Percentiles rank a stretch among this genome's conserved stretches.
Evolutionary conservation across 345 rosid species (phyloP).

Genomic region (Lagerstroemia speciosa): DNA sequence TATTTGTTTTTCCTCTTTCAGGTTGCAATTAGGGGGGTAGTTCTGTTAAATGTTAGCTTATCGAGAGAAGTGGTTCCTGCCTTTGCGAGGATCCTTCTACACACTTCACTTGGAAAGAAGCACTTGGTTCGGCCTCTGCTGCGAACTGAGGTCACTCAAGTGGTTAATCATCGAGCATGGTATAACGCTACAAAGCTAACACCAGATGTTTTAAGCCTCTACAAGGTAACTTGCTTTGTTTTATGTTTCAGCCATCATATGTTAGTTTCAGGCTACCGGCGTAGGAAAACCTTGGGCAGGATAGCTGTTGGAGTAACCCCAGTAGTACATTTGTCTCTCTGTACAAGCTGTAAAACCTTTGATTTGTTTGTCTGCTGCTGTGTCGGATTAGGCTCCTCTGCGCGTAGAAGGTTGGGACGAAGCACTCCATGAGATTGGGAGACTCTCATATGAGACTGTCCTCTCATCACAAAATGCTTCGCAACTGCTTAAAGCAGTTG

Average conservation of each 20-base stretch:
- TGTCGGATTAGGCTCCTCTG: constrained; percentile 54
- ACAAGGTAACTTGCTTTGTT: constrained; percentile 46
- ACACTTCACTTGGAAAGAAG: constrained; percentile 86
- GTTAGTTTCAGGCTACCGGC: neutral
- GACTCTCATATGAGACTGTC: constrained; percentile 75
- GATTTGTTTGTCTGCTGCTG: neutral
- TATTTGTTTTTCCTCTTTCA: constrained; percentile 18
- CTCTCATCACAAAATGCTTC: constrained; percentile 48
- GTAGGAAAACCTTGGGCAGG: neutral
- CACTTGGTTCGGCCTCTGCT: constrained; percentile 84
- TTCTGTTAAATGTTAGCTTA: constrained; percentile 70
- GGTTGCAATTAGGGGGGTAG: constrained; percentile 56
- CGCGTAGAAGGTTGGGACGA: constrained; percentile 94
- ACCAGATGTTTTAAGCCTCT: constrained; percentile 68
- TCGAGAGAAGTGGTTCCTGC: constrained; percentile 91
- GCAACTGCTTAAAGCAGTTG: constrained; percentile 55
- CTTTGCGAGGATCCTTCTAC: constrained; percentile 80
- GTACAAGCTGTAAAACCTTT: neutral
- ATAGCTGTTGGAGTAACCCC: neutral
- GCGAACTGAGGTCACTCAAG: constrained; percentile 84
- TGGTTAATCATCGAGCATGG: constrained; percentile 94
- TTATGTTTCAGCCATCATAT: neutral
- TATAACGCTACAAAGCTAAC: constrained; percentile 77
- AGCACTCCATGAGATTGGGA: constrained; percentile 87
- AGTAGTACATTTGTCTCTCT: neutral